Conservation (phyloP, 2,329 filamentous ascomycete species). For the Colletotrichum magnum region DNA sequence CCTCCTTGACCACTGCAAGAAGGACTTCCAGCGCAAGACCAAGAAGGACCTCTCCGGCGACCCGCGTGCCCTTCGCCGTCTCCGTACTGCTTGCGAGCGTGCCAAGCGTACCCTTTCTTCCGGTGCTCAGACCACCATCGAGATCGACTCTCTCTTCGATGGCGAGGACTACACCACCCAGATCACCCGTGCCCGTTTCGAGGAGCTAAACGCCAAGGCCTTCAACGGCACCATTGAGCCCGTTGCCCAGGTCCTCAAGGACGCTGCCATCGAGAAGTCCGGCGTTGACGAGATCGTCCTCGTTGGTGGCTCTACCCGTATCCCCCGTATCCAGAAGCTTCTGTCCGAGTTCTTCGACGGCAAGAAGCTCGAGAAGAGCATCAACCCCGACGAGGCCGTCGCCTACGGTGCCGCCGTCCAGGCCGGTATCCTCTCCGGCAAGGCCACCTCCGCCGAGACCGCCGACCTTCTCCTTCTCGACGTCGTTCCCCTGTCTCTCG, state of each 20-base stretch:
- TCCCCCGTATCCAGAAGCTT: constrained; percentile 98
- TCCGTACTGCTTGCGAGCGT: constrained; percentile 98
- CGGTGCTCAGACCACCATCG: constrained; percentile 96
- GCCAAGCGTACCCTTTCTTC: constrained; percentile 99
- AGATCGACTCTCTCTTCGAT: constrained; percentile 98
- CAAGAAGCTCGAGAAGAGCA: constrained; percentile 99
- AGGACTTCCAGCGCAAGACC: constrained; percentile 89
- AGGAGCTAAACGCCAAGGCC: constrained; percentile 96
- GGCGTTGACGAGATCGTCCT: constrained; percentile 98
- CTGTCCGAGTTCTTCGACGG: constrained; percentile 99
- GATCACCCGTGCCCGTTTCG: constrained; percentile 98
- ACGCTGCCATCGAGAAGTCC: constrained; percentile 88
- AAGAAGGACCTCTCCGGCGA: constrained; percentile 86
- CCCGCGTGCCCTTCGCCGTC: constrained; percentile 92
- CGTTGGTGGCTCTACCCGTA: constrained; percentile 99
- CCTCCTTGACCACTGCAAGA: constrained; percentile 96
- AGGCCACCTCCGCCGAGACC: constrained; percentile 96
- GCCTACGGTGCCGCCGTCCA: constrained; percentile 99
- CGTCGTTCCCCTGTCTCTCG: constrained; percentile 94
- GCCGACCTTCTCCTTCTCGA: constrained; percentile 95
- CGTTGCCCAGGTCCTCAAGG: constrained; percentile 96
- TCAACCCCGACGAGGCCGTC: constrained; percentile 99
- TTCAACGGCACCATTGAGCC: constrained; percentile 95
- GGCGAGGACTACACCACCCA: constrained; percentile 97
- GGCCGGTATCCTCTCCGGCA: constrained; percentile 98